phyloP scores from a whole-genome alignment of 176 grass and related monocot genomes.

The Paspalum notatum region DNA sequence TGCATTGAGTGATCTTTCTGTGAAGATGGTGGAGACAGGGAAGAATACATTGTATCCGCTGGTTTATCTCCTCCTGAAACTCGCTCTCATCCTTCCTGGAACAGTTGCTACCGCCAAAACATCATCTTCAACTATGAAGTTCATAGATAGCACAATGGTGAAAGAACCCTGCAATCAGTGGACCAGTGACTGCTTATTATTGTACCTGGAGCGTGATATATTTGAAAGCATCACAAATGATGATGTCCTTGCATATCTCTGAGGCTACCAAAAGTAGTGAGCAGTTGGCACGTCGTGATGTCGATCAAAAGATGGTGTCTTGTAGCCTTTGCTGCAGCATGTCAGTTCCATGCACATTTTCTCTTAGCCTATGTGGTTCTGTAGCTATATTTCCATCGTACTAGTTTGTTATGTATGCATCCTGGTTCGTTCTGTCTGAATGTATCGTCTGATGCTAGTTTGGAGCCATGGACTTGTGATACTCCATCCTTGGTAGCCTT shows the following conservation, averaged over 20 bases:
- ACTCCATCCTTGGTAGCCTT: background rate
- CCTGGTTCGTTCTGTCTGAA: background rate
- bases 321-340: background rate
- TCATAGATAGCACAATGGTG: conserved; percentile 27
- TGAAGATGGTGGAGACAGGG: conserved; percentile 42
- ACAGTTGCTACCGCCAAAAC: conserved; percentile 30
- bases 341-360: background rate
- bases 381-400: background rate
- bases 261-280: background rate
- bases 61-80: conserved; percentile 40
- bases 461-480: background rate
- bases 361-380: background rate
- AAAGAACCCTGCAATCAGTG: conserved; percentile 40
- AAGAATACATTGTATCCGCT: conserved; percentile 18
- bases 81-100: conserved; percentile 42
- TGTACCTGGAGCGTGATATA: conserved; percentile 37
- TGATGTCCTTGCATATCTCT: conserved; percentile 14
- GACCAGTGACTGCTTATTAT: conserved; percentile 44
- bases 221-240: conserved; percentile 34
- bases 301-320: background rate
- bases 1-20: conserved; percentile 28
- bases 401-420: background rate
- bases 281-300: background rate
- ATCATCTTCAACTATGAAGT: conserved; percentile 25
- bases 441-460: background rate